Evolutionary conservation across 139 green algal genomes (phyloP), one percentile per base, ranked within the genome.

Genomic region (Chlorella sorokiniana): DNA sequence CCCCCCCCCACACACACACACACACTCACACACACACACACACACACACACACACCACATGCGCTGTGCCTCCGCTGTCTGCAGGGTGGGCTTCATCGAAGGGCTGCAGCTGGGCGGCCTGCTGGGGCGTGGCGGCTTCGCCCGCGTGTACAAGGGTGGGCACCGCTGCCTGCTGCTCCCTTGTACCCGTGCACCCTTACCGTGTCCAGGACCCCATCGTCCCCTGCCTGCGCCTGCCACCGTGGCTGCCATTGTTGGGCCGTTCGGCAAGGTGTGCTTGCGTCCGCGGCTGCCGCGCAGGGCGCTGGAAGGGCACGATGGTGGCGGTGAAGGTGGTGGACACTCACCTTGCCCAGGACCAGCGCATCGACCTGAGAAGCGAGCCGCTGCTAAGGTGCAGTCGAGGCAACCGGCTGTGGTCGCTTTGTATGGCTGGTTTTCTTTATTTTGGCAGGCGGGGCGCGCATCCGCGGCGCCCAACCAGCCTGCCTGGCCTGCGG

Each of bases 301-400:
- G 56, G 18, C 16, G 56, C 18, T 65, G 56, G 56, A 65, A 65
- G 56, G 56, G 56, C 56, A 31, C 56, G 6, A 22, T 65, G 16
- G 56, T 65, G 16, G 56, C 56, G 56, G 22, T 65, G 22, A 65
- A 65, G 56, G 56, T 65, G 56, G 23, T 65, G 23, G 56, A 65
- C 6, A 29, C 16, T 10, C 56, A 31, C 6, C 18, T 65, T 10
- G 18, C 6, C 6, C 56, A 16, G 16, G 18, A 31, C 18, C 16
- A 65, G 56, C 16, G 6, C 18, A 33, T 10, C 23, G 69, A 76
- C 29, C 29, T 76, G 9, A 27, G 5, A 4, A 25, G 10, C 6
- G 69, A 76, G 14, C 42, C 69, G 41, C 42, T 76, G 4, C 42
- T 76, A 8, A 76, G 69, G 69, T 76, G 69, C 4, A 20, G 27